Evolutionary conservation across 2,329 filamentous ascomycete species (phyloP).

Genomic region (Dothistroma septosporum): DNA sequence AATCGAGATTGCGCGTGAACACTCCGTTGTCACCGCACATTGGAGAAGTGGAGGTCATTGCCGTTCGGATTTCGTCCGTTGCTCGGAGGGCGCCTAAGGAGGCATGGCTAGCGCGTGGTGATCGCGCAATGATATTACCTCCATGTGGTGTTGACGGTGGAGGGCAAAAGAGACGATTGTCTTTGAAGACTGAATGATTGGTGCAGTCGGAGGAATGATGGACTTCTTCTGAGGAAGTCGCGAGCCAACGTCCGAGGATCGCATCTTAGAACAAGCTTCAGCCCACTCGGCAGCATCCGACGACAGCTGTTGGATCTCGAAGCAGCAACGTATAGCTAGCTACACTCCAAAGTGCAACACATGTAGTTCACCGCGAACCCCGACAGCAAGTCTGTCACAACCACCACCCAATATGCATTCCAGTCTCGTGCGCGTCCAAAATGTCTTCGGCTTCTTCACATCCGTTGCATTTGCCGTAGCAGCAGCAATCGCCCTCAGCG

Average conservation of each 20-base stretch:
- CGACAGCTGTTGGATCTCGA: neutral
- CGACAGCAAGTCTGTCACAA: conserved; percentile 1
- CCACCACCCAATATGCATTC: conserved; percentile 68
- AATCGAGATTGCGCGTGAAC: neutral
- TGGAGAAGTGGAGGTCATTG: neutral
- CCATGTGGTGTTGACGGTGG: too few species aligned
- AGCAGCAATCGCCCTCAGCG: conserved; percentile 73
- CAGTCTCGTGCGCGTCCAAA: conserved; percentile 76
- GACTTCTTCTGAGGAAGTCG: too few species aligned
- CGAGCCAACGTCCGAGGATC: too few species aligned
- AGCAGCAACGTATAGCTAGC: neutral
- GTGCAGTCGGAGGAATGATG: neutral
- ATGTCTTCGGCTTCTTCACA: conserved; percentile 97
- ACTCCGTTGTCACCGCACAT: neutral
- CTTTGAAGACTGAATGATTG: neutral
- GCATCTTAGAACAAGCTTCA: neutral
- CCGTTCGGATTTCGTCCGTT: neutral
- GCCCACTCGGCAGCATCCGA: neutral
- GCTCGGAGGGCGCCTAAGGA: neutral
- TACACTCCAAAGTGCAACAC: neutral
- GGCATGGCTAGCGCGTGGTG: neutral
- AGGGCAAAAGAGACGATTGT: too few species aligned
- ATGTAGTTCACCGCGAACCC: neutral
- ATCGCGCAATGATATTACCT: too few species aligned
- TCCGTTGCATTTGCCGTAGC: conserved; percentile 82